phyloP scores from a whole-genome alignment of 805 yeast genomes.

The Tetrapisispora nanseiensis region DNA sequence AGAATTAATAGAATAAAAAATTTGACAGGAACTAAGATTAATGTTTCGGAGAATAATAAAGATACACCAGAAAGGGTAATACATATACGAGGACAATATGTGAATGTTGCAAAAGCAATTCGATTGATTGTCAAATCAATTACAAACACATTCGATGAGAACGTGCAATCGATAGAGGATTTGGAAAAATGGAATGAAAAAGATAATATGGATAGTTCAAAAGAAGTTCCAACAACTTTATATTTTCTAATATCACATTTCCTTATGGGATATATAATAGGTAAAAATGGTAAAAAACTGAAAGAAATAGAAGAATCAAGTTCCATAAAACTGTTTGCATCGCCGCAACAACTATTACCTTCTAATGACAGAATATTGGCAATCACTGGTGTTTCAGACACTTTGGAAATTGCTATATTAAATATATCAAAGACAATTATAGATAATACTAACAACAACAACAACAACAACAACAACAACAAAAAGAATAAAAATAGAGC shows the following conservation, averaged over 20 bases:
- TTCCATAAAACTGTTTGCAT: slow-evolving; percentile 68
- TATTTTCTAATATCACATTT: slow-evolving; percentile 67
- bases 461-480: neutral
- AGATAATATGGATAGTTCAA: slow-evolving; percentile 12
- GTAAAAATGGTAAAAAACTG: slow-evolving; percentile 63
- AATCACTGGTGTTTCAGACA: slow-evolving; percentile 74
- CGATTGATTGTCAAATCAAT: slow-evolving; percentile 63
- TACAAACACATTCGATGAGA: slow-evolving; percentile 6
- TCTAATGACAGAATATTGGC: slow-evolving; percentile 69
- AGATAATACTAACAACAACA: neutral
- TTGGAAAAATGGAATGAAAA: neutral
- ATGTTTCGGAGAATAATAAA: slow-evolving; percentile 62
- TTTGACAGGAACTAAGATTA: slow-evolving; percentile 52
- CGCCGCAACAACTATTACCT: slow-evolving; percentile 58
- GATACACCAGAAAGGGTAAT: slow-evolving; percentile 69
- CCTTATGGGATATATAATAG: slow-evolving; percentile 71
- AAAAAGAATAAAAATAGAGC: slow-evolving; percentile 6
- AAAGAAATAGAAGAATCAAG: slow-evolving; percentile 76
- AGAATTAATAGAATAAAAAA: slow-evolving; percentile 55
- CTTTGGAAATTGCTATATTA: slow-evolving; percentile 74
- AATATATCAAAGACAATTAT: slow-evolving; percentile 56
- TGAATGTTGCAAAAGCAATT: slow-evolving; percentile 71
- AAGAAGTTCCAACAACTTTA: slow-evolving; percentile 44
- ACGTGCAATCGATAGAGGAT: neutral
- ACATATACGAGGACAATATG: slow-evolving; percentile 63